Evolutionary conservation across 768 basidiomycete species (phyloP).

Genomic region (Lactarius trivialis): DNA sequence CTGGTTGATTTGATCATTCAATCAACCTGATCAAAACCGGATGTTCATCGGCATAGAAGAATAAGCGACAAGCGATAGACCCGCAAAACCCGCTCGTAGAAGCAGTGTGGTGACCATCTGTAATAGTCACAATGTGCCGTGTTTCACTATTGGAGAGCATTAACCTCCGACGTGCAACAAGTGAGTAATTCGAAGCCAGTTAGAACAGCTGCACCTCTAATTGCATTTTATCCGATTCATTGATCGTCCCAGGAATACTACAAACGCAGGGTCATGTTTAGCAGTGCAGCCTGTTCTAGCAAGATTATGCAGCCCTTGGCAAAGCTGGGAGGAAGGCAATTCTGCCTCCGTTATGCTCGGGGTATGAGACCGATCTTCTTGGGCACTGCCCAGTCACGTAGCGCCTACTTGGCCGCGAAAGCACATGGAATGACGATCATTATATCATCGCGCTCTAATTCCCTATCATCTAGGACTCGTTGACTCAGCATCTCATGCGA

Average conservation of each 20-base stretch:
- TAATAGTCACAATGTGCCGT: neutral
- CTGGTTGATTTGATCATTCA: too few species aligned
- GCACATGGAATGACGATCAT: neutral
- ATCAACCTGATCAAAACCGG: neutral
- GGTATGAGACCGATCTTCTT: neutral
- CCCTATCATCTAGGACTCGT: conserved; percentile 12
- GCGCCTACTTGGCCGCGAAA: neutral
- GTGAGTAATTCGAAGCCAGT: neutral
- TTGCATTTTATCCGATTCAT: neutral
- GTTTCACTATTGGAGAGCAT: neutral
- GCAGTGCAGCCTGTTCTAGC: neutral
- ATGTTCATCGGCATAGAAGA: neutral
- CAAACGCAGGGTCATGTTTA: neutral
- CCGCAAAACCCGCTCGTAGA: neutral
- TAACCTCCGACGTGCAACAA: neutral
- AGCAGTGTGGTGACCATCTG: neutral
- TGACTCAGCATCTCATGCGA: neutral
- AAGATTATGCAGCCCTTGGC: neutral
- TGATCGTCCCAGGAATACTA: too few species aligned
- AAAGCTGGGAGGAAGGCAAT: neutral
- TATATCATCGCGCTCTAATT: neutral
- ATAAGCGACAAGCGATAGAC: neutral
- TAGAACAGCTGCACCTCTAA: neutral
- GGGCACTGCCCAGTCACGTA: neutral
- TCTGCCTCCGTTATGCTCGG: neutral